Percentiles rank a stretch among this genome's conserved stretches.
phyloP scores from a whole-genome alignment of 495 filamentous ascomycete genomes.

The Penicillium flavigenum region DNA sequence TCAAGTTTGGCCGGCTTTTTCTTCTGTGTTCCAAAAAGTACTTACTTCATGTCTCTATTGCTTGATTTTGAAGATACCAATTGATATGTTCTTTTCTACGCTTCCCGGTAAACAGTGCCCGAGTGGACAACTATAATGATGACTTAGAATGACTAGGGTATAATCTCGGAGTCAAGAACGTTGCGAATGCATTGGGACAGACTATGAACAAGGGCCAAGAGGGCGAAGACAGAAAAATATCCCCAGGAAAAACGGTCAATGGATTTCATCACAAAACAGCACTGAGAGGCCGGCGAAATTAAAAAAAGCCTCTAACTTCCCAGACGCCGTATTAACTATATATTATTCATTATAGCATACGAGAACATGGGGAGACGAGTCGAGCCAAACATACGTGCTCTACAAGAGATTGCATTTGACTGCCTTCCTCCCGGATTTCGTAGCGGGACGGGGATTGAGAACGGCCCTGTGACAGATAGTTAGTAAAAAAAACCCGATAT shows the following conservation, averaged over 20 bases:
- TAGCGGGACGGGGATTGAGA: slow-evolving; percentile 68
- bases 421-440: slow-evolving; percentile 58
- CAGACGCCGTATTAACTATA: slow-evolving; percentile 50
- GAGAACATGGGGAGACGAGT: slow-evolving; percentile 21
- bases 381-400: slow-evolving; percentile 24
- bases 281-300: slow-evolving; percentile 15
- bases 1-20: neutral
- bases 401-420: slow-evolving; percentile 77
- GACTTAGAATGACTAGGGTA: neutral
- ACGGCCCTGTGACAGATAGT: slow-evolving; percentile 61
- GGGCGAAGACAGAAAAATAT: slow-evolving; percentile 1
- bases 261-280: slow-evolving; percentile 34
- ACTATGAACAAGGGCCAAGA: slow-evolving; percentile 1
- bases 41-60: slow-evolving; percentile 8
- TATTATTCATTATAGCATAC: slow-evolving; percentile 44
- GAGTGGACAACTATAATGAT: neutral
- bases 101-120: neutral
- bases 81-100: slow-evolving; percentile 3
- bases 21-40: slow-evolving; percentile 10
- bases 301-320: slow-evolving; percentile 31
- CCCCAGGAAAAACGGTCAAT: slow-evolving; percentile 23
- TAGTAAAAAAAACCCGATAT: slow-evolving; percentile 6
- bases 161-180: neutral
- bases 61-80: slow-evolving; percentile 20
- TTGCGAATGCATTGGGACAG: neutral